Evolutionary conservation across 2,329 filamentous ascomycete genomes (phyloP), one percentile per base, ranked within the genome.

Genomic region (Metarhizium anisopliae): DNA sequence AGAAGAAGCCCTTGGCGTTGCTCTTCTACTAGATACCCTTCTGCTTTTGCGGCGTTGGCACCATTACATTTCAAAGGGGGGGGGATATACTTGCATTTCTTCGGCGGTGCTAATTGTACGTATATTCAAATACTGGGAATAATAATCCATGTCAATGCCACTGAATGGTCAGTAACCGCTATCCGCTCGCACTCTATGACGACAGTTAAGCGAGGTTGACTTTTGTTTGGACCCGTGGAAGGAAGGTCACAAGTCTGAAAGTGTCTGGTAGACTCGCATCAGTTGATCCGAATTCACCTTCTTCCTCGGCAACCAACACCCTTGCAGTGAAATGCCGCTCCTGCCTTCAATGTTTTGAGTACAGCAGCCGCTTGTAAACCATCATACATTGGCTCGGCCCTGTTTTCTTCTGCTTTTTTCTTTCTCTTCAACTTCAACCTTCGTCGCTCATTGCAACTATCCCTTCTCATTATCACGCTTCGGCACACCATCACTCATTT

Each of bases 1-100:
- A 79, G 56, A 79, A 83, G 62, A 79, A 77, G 63, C 72, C 81
- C 62, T 63, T 88, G 63, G 79, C 79, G 51, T 66, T 89, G 64
- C 67, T 89, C 25, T 89, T 89, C 70, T 89, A 82, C 65, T 89
- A 71, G 62, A 63, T 47, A 35, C 11, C 32, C 45, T 49, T 49
- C 20, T n/a, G 14, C 14, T 29, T 30, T 49, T 29, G 6, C 16
- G 45, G 45, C 45, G 45, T 35, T 40, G 38, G 38, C 5, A 40
- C 13, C 32, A 5, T 14, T 25, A 7, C 20, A 35, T 52, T 55
- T 53, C 3, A 10, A 11, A 20, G 14, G 32, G 8, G 18, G 18
- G 18, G 4, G 2, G 13, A n/a, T 40, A 40, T 2, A 16, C 8
- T 13, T 40, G 32, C 32, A 13, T 40, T 40, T 40, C 14, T 40